Base-by-base conservation (phyloP, 176 grass and related monocot genomes). In the Triticum turgidum region DNA sequence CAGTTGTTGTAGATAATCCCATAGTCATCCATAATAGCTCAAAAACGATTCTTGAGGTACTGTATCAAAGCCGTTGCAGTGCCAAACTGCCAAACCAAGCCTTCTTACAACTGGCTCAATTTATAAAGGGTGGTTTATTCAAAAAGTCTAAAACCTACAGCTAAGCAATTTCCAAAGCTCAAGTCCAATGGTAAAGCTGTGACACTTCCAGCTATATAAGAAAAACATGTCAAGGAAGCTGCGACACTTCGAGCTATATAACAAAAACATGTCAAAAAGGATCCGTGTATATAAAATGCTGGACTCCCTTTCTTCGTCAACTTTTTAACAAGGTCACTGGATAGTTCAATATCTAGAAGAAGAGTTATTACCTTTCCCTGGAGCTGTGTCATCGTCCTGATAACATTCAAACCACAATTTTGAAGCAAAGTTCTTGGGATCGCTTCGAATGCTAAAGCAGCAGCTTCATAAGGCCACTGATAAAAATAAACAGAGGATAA, bases 381-480 rank as follows among this genome's bases (percentile, higher is more conserved):
- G 56, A 99, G 94, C 72, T 95, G 92, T 80, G 94, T 96, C 94
- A 99, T 99, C n/a, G 80, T 99, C 65, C 94, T 90, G 41, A 99
- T 99, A 77, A 99, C 92, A 83, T 93, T 99, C 90, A 99, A 85
- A 59, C 97, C 97, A 17, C 97, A 99, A 83, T 99, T 99, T 71
- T 99, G 97, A 65, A 94, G 90, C 58, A 99, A 77, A 64, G 97
- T 99, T 90, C 97, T 90, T 27, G 97, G 97, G 69, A 99, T 99
- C 11, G 97, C 94, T 81, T 99, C 97, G 37, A 99, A 99, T 80
- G 97, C 97, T 82, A 99, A 64, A 68, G 94, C 97, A 89, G 97
- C 97, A 77, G 97, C 97, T 94, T 99, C 97, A 91, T 99, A 99
- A 27, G 97, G 97, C 97, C 94, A 99, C 94, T 99, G 88, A 52